These are phyloP conservation scores for Candida sojae DNA, from an alignment of 1,139 yeast species.

Conservation along the genomic window DNA sequence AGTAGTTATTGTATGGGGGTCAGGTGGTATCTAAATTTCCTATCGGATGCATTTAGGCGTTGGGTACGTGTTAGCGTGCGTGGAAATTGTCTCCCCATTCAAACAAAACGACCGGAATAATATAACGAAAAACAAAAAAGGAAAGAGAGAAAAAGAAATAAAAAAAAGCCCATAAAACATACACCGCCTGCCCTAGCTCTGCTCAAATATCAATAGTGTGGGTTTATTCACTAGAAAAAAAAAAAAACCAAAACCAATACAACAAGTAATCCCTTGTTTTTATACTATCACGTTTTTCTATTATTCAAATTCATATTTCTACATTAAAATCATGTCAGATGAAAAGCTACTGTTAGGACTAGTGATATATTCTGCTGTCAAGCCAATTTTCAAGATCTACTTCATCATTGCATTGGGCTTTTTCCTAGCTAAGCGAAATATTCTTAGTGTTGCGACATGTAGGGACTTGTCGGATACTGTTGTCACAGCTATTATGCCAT, in stretches of 20 bases:
- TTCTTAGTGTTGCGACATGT: conserved; percentile 72
- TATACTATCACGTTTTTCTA: too few relatives aligned
- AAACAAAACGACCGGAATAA: too few relatives aligned
- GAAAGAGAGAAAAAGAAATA: neutral
- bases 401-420: conserved; percentile 73
- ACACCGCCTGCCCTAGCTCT: neutral
- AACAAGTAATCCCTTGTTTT: neutral
- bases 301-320: neutral
- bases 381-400: conserved; percentile 86
- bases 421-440: conserved; percentile 61
- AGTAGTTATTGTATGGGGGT: too few relatives aligned
- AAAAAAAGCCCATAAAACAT: neutral
- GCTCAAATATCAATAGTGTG: too few relatives aligned
- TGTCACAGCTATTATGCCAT: conserved; percentile 73
- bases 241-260: neutral
- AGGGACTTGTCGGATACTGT: conserved; percentile 73
- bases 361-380: conserved; percentile 76
- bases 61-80: too few relatives aligned
- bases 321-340: conserved; percentile 11
- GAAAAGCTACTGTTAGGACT: conserved; percentile 51
- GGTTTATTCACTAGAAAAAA: neutral
- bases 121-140: neutral
- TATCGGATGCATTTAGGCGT: too few relatives aligned
- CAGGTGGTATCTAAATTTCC: too few relatives aligned
- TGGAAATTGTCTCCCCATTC: too few relatives aligned